These are phyloP conservation scores for Hypoxylon sp. DNA, from an alignment of 2,329 filamentous ascomycete species.

Conservation along the genomic window DNA sequence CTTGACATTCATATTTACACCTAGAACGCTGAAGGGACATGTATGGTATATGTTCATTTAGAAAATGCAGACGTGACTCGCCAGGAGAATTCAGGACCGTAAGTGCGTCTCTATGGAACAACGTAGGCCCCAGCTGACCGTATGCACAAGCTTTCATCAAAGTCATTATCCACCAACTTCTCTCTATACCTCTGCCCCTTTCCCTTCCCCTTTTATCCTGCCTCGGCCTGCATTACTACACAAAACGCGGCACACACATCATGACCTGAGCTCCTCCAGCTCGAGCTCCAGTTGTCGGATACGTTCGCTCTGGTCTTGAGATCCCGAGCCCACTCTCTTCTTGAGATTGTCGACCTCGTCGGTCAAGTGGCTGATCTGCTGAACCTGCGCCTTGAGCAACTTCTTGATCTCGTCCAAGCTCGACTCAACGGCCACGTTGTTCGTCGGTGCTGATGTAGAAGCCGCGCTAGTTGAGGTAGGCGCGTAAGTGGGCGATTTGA, in stretches of 20 bases:
- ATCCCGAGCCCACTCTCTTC: constrained; percentile 70
- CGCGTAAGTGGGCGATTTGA: constrained; percentile 51
- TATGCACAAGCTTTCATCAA: constrained; percentile 40
- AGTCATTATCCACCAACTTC: constrained; percentile 38
- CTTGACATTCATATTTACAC: neutral
- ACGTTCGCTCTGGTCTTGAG: constrained; percentile 70
- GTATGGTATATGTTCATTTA: constrained; percentile 12
- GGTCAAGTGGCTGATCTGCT: constrained; percentile 75
- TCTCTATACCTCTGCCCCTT: neutral
- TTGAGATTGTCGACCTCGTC: constrained; percentile 82
- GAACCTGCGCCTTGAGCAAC: constrained; percentile 76
- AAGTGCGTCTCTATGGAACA: constrained; percentile 11
- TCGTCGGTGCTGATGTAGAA: constrained; percentile 48
- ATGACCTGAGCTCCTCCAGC: constrained; percentile 69
- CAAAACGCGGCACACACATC: constrained; percentile 6
- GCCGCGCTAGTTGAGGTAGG: constrained; percentile 47
- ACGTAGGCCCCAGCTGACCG: constrained; percentile 29
- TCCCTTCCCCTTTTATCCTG: constrained; percentile 27
- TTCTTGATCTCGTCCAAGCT: constrained; percentile 80
- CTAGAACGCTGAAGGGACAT: neutral
- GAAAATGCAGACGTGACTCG: constrained; percentile 27
- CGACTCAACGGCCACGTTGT: constrained; percentile 63
- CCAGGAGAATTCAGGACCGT: constrained; percentile 28
- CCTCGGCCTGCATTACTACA: constrained; percentile 21
- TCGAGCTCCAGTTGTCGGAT: constrained; percentile 74